Percentiles rank a stretch among this genome's conserved stretches.
phyloP scores from a whole-genome alignment of 352 stramenopile species.

The Pythium sp. region DNA sequence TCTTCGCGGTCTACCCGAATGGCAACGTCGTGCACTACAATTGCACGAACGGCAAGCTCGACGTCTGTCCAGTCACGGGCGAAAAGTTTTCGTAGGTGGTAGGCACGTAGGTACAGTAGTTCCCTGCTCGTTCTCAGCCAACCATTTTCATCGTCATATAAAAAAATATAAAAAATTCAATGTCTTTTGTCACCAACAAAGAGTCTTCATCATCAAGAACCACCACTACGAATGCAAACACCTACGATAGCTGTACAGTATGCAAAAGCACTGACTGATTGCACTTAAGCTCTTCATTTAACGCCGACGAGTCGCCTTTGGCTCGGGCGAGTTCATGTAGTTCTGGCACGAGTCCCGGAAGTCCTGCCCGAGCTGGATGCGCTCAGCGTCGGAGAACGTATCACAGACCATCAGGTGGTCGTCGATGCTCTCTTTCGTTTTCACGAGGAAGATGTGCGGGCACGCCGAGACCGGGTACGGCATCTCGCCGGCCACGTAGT shows the following conservation, averaged over 20 bases:
- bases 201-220: neutral
- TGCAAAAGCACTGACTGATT: neutral
- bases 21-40: slow-evolving; percentile 87
- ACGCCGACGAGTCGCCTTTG: slow-evolving; percentile 9
- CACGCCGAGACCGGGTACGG: slow-evolving; percentile 52
- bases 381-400: slow-evolving; percentile 58
- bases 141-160: slow-evolving; percentile 8
- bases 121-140: neutral
- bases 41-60: slow-evolving; percentile 82
- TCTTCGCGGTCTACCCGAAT: slow-evolving; percentile 87
- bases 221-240: neutral
- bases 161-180: no score
- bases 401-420: slow-evolving; percentile 68
- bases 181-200: neutral
- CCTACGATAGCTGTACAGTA: neutral
- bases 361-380: slow-evolving; percentile 28
- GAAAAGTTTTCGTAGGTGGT: slow-evolving; percentile 61
- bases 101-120: neutral
- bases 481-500: slow-evolving; percentile 52
- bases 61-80: slow-evolving; percentile 77
- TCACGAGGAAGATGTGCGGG: slow-evolving; percentile 64
- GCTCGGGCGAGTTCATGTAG: slow-evolving; percentile 26
- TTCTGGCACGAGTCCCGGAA: slow-evolving; percentile 30
- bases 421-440: slow-evolving; percentile 61
- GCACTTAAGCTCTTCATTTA: neutral